These are phyloP conservation scores for Phragmites australis DNA, from an alignment of 176 grass and related monocot genomes.

Conservation along the genomic window DNA sequence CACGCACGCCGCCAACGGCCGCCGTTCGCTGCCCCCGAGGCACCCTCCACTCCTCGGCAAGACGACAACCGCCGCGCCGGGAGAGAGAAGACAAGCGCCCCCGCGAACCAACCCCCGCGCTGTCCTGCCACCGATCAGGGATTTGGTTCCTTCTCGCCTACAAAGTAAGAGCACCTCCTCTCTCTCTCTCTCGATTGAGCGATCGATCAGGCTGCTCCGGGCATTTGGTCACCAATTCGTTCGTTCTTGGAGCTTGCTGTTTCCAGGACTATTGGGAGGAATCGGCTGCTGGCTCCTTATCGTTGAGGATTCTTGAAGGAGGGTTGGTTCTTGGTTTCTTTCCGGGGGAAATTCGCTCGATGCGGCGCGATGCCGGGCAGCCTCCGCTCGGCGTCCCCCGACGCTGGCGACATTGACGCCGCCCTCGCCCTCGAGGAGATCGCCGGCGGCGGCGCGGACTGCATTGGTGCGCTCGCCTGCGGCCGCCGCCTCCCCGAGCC, in stretches of 20 bases:
- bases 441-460: slow-evolving; percentile 30
- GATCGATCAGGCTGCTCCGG: neutral
- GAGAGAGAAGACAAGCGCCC: neutral
- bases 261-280: too few species aligned
- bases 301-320: too few species aligned
- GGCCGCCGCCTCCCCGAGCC: slow-evolving; percentile 58
- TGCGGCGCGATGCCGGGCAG: slow-evolving; percentile 36
- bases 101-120: too few species aligned
- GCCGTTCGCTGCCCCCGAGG: slow-evolving; percentile 27
- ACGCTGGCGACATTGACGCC: neutral
- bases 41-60: slow-evolving; percentile 9
- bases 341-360: neutral
- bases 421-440: slow-evolving; percentile 15
- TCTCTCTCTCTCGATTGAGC: neutral
- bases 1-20: slow-evolving; percentile 38
- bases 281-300: too few species aligned
- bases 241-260: neutral
- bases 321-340: neutral
- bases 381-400: neutral
- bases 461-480: slow-evolving; percentile 43
- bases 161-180: neutral
- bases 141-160: neutral
- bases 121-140: neutral
- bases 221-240: neutral
- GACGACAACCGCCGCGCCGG: slow-evolving; percentile 3